Evolutionary conservation across 305 asterid genomes (phyloP), one percentile per base, ranked within the genome.

Genomic region (Ruellia speciosa): DNA sequence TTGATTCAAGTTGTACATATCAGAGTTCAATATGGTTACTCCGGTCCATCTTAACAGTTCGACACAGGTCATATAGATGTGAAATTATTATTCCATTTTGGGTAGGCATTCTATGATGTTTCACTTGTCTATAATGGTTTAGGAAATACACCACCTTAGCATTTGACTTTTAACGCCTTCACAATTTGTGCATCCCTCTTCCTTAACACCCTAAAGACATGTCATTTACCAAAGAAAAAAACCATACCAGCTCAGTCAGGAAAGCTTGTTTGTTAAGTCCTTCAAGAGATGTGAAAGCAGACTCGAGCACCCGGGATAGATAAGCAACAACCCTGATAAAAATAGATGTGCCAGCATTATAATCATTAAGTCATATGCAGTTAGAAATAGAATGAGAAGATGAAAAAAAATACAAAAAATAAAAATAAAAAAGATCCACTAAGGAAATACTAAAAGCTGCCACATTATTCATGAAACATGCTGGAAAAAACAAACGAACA

Each of bases 211-310:
- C 12, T 37, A 43, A 3, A 6, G 5, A 11, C 12, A 59, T 43
- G 58, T 58, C 60, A 28, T 28, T 47, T 57, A 49, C n/a, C 57
- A 66, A 68, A 64, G 62, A 63, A 18, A 52, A 67, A 45, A 62
- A 9, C 14, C 33, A 16, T 83, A 92, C 99, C 96, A 92, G 77
- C 71, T 92, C 96, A 56, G 89, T 78, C 61, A 92, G 77, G 80
- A 92, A 92, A 45, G 99, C 82, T 79, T 88, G 96, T 70, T 92
- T 92, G 79, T 88, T 88, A 58, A 82, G 96, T 80, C 99, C 97
- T 69, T 92, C 99, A 41, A 92, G 88, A 40, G 94, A 90, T 62
- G 99, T 88, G 82, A 92, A 92, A 69, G 99, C 95, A 70, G 94
- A 79, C 79, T 88, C 99, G 55, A 92, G 96, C 71, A 92, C 95